Percentiles rank a stretch among this genome's conserved stretches.
Conservation (phyloP, 441 rosid genomes). For the Erysimum cheiri region DNA sequence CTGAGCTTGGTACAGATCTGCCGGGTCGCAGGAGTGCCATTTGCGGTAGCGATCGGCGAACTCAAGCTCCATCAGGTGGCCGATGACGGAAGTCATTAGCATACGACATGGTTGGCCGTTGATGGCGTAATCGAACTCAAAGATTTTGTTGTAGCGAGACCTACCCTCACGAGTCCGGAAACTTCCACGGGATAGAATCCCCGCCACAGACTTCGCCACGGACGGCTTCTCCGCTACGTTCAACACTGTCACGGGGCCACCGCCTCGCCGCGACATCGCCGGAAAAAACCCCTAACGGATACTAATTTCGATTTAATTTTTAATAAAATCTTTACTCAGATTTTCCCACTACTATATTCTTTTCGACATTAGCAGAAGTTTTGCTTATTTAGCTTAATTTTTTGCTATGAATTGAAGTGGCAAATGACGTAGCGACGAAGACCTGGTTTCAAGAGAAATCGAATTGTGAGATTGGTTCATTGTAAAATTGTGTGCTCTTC, state of each 20-base stretch:
- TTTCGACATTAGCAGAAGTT: too few species aligned
- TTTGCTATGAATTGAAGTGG: constrained; percentile 38
- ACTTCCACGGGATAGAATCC: constrained; percentile 71
- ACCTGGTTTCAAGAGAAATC: not conserved
- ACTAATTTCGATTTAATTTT: constrained; percentile 20
- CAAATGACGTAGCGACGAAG: constrained; percentile 37
- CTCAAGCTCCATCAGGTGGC: constrained; percentile 94
- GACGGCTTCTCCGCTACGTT: constrained; percentile 99
- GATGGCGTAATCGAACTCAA: constrained; percentile 84
- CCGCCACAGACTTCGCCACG: constrained; percentile 93
- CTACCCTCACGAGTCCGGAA: constrained; percentile 82
- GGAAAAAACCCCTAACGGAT: constrained; percentile 34
- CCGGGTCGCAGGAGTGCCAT: constrained; percentile 97
- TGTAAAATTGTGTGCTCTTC: not conserved
- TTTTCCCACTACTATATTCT: too few species aligned
- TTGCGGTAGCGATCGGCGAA: constrained; percentile 91
- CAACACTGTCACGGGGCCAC: constrained; percentile 60
- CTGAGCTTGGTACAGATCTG: constrained; percentile 80
- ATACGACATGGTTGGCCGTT: constrained; percentile 85
- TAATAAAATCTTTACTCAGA: too few species aligned
- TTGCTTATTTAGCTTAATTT: constrained; percentile 27
- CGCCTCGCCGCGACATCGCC: constrained; percentile 59
- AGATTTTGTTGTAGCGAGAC: constrained; percentile 90
- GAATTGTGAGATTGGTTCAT: constrained; percentile 7
- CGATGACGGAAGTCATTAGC: constrained; percentile 91